phyloP scores from a whole-genome alignment of 306 rosid genomes.

The Lathyrus tuberosus region DNA sequence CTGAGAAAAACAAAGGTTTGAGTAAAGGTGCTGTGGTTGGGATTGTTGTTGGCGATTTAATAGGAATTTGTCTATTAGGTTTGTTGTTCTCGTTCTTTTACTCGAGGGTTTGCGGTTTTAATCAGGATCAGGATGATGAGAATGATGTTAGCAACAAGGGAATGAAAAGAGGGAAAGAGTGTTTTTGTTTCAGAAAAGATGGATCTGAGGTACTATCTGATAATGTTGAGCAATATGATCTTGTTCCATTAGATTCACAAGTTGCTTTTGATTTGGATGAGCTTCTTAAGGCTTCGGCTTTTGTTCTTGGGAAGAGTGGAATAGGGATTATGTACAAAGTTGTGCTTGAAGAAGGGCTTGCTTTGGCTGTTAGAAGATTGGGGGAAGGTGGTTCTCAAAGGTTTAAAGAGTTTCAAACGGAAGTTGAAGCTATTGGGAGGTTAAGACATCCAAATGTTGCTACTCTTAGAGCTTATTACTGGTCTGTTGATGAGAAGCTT shows the following conservation, averaged over 20 bases:
- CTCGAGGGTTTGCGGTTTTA: constrained; percentile 65
- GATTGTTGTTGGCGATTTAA: constrained; percentile 74
- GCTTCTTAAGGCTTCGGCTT: constrained; percentile 98
- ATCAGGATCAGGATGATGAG: constrained; percentile 58
- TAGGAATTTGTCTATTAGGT: constrained; percentile 89
- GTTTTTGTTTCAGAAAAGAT: constrained; percentile 80
- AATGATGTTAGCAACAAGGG: constrained; percentile 57
- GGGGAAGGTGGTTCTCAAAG: constrained; percentile 99
- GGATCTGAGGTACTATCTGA: constrained; percentile 78
- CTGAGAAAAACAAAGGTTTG: constrained; percentile 60
- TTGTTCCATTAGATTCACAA: constrained; percentile 78
- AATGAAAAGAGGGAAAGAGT: constrained; percentile 61
- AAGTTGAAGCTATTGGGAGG: constrained; percentile 97
- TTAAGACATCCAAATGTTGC: constrained; percentile 87
- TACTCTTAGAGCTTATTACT: constrained; percentile 84
- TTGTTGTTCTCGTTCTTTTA: constrained; percentile 85
- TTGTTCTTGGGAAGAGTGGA: constrained; percentile 93
- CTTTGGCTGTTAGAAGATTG: constrained; percentile 87
- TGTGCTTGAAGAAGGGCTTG: constrained; percentile 92
- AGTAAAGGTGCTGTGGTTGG: constrained; percentile 74
- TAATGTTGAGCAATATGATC: constrained; percentile 82
- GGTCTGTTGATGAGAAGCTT: constrained; percentile 99
- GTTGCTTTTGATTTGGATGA: constrained; percentile 94
- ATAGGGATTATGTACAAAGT: constrained; percentile 96
- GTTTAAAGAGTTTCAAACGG: constrained; percentile 93